phyloP scores from a whole-genome alignment of 805 yeast species.

The Candida michaelii region DNA sequence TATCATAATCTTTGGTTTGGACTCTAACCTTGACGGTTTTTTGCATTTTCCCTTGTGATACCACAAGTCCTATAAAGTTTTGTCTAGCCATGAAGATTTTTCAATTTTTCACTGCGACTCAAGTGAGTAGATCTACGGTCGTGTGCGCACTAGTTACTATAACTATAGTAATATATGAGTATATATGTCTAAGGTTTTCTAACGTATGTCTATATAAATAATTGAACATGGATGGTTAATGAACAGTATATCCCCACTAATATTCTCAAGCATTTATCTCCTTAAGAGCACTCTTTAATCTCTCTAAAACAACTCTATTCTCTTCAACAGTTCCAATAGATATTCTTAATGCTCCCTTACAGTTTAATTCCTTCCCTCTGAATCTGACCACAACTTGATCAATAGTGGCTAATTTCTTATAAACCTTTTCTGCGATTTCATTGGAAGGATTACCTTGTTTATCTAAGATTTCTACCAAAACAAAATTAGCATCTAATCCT shows the following conservation, averaged over 20 bases:
- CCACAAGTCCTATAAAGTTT: constrained; percentile 87
- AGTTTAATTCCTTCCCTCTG: constrained; percentile 88
- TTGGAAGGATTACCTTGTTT: constrained; percentile 64
- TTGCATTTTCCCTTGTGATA: constrained; percentile 94
- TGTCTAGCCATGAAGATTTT: constrained; percentile 71
- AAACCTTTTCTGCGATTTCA: constrained; percentile 62
- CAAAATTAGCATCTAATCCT: constrained; percentile 81
- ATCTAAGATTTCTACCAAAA: constrained; percentile 71
- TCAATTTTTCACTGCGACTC: constrained; percentile 2
- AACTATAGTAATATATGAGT: too few relatives aligned
- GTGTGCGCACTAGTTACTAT: not conserved
- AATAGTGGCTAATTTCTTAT: constrained; percentile 66
- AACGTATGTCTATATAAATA: too few relatives aligned
- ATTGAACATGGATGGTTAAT: too few relatives aligned
- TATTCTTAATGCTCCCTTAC: constrained; percentile 82
- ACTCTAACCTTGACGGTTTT: constrained; percentile 94
- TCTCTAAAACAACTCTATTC: constrained; percentile 55
- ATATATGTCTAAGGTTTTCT: too few relatives aligned
- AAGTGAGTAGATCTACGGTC: not conserved
- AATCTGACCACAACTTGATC: constrained; percentile 84
- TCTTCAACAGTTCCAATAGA: constrained; percentile 85
- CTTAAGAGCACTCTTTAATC: constrained; percentile 30
- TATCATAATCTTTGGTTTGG: constrained; percentile 71
- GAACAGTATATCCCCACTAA: too few relatives aligned
- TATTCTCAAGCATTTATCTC: too few relatives aligned